A percentile compares a stretch with the other conserved stretches of the same genome.
phyloP scores from a whole-genome alignment of 1,139 yeast genomes.

The Petasospora rhodanensis region DNA sequence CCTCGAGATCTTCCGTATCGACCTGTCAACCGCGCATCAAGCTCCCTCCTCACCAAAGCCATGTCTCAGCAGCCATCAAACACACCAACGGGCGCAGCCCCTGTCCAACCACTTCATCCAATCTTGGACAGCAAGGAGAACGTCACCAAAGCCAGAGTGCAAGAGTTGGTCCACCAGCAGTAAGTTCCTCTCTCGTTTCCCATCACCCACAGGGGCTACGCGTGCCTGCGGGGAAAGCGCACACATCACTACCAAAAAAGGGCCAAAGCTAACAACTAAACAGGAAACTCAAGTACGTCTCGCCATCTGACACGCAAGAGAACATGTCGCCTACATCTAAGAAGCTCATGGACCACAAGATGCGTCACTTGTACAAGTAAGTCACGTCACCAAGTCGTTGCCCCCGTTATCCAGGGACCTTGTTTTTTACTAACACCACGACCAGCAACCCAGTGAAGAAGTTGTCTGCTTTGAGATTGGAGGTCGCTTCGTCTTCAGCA shows the following conservation, averaged over 20 bases:
- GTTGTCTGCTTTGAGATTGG: constrained; percentile 23
- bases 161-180: constrained; percentile 25
- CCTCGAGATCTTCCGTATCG: no score
- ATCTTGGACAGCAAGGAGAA: constrained; percentile 26
- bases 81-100: constrained; percentile 24
- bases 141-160: constrained; percentile 25
- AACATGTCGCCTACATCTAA: constrained; percentile 27
- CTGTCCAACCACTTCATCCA: constrained; percentile 26
- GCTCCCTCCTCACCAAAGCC: constrained; percentile 3
- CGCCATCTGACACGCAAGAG: constrained; percentile 26
- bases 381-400: no score
- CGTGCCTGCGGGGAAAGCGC: no score
- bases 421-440: constrained; percentile 13
- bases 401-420: no score
- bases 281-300: constrained; percentile 25
- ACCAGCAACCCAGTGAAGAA: constrained; percentile 24
- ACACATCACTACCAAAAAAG: no score
- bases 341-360: constrained; percentile 25
- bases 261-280: constrained; percentile 1
- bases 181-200: constrained; percentile 17
- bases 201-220: no score
- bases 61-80: background rate
- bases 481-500: no score
- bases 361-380: constrained; percentile 23
- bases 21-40: no score